A percentile compares a stretch with the other conserved stretches of the same genome.
phyloP scores from a whole-genome alignment of 768 basidiomycete species.

The Phaeotremella fagi region DNA sequence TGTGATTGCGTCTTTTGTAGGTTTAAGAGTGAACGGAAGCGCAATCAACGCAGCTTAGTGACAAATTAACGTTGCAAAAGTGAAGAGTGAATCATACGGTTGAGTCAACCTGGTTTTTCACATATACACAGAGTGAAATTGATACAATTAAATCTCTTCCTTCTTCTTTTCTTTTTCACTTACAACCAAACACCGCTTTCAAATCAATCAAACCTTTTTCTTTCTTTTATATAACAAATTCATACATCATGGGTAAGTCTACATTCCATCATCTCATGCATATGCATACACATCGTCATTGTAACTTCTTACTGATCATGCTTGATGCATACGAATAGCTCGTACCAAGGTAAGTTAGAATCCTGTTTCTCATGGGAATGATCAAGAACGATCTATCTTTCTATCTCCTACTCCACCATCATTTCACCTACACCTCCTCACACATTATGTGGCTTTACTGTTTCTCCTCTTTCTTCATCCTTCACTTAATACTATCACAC shows the following conservation, averaged over 20 bases:
- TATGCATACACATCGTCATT: slow-evolving; percentile 5
- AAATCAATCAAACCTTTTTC: background rate
- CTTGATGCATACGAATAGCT: slow-evolving; percentile 28
- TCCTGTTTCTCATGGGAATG: background rate
- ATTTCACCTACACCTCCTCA: too few relatives aligned
- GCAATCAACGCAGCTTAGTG: too few relatives aligned
- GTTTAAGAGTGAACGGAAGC: too few relatives aligned
- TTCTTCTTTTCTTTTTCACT: background rate
- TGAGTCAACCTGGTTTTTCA: background rate
- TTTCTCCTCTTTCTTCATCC: background rate
- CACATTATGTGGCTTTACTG: background rate
- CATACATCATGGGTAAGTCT: slow-evolving; percentile 33
- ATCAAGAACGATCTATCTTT: background rate
- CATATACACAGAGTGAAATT: background rate
- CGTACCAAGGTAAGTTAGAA: slow-evolving; percentile 38
- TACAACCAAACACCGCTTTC: background rate
- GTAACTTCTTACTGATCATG: slow-evolving; percentile 1
- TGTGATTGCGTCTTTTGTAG: too few relatives aligned
- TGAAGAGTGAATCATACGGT: background rate
- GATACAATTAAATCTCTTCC: background rate
- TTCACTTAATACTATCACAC: slow-evolving; percentile 1
- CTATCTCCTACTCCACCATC: background rate
- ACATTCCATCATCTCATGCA: background rate
- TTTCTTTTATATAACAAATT: background rate
- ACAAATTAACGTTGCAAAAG: too few relatives aligned